phyloP scores from a whole-genome alignment of 345 rosid genomes.

The Hypericum perforatum region DNA sequence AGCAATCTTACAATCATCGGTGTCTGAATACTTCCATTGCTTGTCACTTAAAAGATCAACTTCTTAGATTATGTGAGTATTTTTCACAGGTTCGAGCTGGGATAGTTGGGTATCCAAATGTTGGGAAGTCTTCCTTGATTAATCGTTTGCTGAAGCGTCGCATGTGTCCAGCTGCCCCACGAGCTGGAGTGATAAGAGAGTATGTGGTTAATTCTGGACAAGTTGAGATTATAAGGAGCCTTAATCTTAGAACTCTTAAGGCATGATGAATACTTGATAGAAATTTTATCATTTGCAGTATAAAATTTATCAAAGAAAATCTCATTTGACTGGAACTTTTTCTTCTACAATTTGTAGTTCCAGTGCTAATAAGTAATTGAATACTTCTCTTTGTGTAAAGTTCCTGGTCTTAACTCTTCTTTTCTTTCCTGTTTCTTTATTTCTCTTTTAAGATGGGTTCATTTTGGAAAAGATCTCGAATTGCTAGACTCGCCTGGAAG shows the following conservation, averaged over 20 bases:
- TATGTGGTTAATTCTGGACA: slow-evolving; percentile 17
- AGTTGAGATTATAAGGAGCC: too few relatives aligned
- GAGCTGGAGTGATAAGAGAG: slow-evolving; percentile 95
- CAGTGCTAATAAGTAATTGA: too few relatives aligned
- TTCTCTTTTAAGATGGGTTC: slow-evolving; percentile 53
- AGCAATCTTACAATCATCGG: too few relatives aligned
- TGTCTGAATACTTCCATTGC: too few relatives aligned
- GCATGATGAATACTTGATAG: too few relatives aligned
- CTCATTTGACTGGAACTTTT: too few relatives aligned
- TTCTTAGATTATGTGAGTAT: not conserved
- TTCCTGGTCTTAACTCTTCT: not conserved
- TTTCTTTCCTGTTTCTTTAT: slow-evolving; percentile 1
- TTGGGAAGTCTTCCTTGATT: slow-evolving; percentile 88
- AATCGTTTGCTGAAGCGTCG: slow-evolving; percentile 84
- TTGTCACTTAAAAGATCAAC: not conserved
- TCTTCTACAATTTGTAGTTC: too few relatives aligned
- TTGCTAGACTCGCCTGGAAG: slow-evolving; percentile 88
- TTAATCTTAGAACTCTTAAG: too few relatives aligned
- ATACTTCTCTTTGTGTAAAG: too few relatives aligned
- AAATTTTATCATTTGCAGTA: too few relatives aligned
- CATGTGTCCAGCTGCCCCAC: slow-evolving; percentile 86
- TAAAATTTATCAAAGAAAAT: too few relatives aligned
- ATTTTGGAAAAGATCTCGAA: slow-evolving; percentile 78
- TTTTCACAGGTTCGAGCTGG: slow-evolving; percentile 80
- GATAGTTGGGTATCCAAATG: slow-evolving; percentile 93